Evolutionary conservation across 768 basidiomycete species (phyloP), one percentile per base, ranked within the genome.

Genomic region (Pulveroboletus ravenelii): DNA sequence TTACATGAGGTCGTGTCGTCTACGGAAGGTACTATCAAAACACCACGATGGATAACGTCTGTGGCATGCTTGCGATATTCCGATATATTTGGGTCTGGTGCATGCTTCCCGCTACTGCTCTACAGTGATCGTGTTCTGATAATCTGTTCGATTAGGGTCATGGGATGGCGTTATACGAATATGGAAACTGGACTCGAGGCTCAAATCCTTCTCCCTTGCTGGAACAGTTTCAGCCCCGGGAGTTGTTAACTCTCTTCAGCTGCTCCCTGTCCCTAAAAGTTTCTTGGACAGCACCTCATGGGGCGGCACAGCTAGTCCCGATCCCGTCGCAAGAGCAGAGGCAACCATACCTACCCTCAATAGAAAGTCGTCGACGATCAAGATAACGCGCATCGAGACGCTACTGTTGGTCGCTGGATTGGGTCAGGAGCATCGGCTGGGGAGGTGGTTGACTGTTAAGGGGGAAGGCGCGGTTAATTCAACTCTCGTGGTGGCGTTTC

Each of bases 21-120:
- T 49, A 82, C 84, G 0, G 91, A 89, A 60, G 89, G 88, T 15
- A 60, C 79, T 34, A 77, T 95, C 39, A 77, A 76, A 40, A 86
- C 84, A 25, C 89, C 93, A 18, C 78, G 95, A 18, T 98, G 94
- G 93, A 83, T 99, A 63, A 95, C 92, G 1, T 78, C 90, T 0
- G 70, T 98, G 36, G 85, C 86, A 12, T 77, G 81, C 51, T 71
- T 97, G 47, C 82, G 85, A 18, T 97, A 96, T 68, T 90, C 93
- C 7, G 92, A 99, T 66, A 62, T 93, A 6, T 88, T 99, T 56
- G 92, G 81, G 0, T 93, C 93, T 6, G 95, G 94, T 91, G 64
- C 50, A 75, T 68, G 2, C 14, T 18, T 31, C 17, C 42, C 45
- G 23, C 37, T 18, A 36, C 30, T 23, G 7, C 27, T 35, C 9